Evolutionary conservation across 257 asterid genomes (phyloP).

Genomic region (Solanum raphanifolium): DNA sequence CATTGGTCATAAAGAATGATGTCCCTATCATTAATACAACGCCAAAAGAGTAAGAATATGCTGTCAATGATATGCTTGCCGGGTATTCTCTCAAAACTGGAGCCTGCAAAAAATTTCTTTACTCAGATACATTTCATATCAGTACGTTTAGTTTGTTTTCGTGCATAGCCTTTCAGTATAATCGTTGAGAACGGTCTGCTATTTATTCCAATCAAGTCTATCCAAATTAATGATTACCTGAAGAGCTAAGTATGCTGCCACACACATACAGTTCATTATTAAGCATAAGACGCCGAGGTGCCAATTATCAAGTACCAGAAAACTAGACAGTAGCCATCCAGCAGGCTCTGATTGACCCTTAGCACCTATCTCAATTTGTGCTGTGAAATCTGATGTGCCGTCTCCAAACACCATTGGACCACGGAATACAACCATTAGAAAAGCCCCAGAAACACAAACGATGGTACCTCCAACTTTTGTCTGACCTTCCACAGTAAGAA

Average conservation of each 20-base stretch:
- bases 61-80: constrained; percentile 83
- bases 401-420: constrained; percentile 82
- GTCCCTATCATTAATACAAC: constrained; percentile 57
- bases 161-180: background rate
- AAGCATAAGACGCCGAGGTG: constrained; percentile 83
- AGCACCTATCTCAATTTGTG: constrained; percentile 53
- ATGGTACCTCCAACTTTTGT: constrained; percentile 86
- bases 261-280: constrained; percentile 84
- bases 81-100: constrained; percentile 81
- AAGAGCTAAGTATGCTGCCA: constrained; percentile 85
- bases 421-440: constrained; percentile 75
- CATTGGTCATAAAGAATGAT: constrained; percentile 41
- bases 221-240: constrained; percentile 42
- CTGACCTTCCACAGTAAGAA: constrained; percentile 68
- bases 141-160: no score
- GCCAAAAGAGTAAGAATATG: constrained; percentile 76
- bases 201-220: background rate
- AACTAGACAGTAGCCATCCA: constrained; percentile 62
- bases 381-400: constrained; percentile 38
- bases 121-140: background rate
- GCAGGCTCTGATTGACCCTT: constrained; percentile 77
- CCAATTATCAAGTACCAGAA: constrained; percentile 65
- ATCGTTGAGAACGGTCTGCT: background rate
- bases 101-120: constrained; percentile 43
- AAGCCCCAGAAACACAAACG: constrained; percentile 80